Evolutionary conservation across 2,329 filamentous ascomycete species (phyloP).

Genomic region (Magnaporthiopsis poae): DNA sequence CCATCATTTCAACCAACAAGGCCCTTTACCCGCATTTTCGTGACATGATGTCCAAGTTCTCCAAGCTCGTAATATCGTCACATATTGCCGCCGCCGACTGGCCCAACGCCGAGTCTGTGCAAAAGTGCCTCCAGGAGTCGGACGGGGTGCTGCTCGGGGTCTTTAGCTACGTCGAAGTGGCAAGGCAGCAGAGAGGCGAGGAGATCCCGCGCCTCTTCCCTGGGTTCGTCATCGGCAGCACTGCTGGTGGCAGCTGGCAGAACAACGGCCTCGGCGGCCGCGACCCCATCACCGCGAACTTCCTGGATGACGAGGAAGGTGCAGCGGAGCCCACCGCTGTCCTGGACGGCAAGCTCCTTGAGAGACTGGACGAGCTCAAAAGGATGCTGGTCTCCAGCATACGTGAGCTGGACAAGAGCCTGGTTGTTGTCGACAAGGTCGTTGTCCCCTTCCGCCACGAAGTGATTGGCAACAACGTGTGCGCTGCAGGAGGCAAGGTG

Average conservation of each 20-base stretch:
- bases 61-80: conserved; percentile 94
- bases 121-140: conserved; percentile 94
- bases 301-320: conserved; percentile 73
- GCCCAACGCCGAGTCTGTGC: conserved; percentile 83
- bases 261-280: conserved; percentile 56
- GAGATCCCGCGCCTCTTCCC: conserved; percentile 87
- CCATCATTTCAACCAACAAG: conserved; percentile 98
- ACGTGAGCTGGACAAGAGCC: conserved; percentile 74
- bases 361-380: conserved; percentile 77
- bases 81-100: conserved; percentile 96
- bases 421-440: conserved; percentile 69
- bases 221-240: conserved; percentile 82
- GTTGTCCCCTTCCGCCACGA: conserved; percentile 70
- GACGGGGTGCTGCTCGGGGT: conserved; percentile 90
- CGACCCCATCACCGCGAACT: conserved; percentile 69
- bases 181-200: conserved; percentile 83
- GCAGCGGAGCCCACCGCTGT: conserved; percentile 59
- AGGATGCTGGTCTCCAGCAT: conserved; percentile 77
- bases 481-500: conserved; percentile 65
- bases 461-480: conserved; percentile 71
- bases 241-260: conserved; percentile 78
- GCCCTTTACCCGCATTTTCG: conserved; percentile 92
- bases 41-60: conserved; percentile 99
- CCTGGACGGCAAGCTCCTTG: conserved; percentile 68
- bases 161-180: conserved; percentile 92